A percentile compares a stretch with the other conserved stretches of the same genome.
Evolutionary conservation across 2,329 filamentous ascomycete species (phyloP).

Genomic region (Zelopaecilomyces penicillatus): DNA sequence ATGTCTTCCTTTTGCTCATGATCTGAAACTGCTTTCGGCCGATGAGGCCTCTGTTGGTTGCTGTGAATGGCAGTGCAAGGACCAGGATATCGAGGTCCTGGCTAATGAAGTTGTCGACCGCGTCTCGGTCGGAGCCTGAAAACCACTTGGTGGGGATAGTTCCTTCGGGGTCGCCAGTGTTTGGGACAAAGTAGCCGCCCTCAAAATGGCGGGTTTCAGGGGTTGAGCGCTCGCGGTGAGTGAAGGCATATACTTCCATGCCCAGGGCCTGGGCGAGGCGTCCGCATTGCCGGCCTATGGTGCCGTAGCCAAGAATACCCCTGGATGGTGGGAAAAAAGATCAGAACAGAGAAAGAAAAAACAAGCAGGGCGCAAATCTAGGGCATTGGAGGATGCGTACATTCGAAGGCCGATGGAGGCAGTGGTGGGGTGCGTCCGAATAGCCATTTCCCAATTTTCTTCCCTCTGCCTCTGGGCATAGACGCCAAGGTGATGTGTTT

Average conservation of each 20-base stretch:
- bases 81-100: constrained; percentile 36
- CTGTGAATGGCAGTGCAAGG: constrained; percentile 33
- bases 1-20: constrained; percentile 35
- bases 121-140: constrained; percentile 23
- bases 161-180: constrained; percentile 43
- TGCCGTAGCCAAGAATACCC: constrained; percentile 36
- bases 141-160: constrained; percentile 34
- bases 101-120: constrained; percentile 33
- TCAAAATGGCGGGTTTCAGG: constrained; percentile 46
- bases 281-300: constrained; percentile 35
- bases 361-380: too few relatives aligned
- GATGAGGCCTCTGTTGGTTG: constrained; percentile 31
- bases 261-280: constrained; percentile 50
- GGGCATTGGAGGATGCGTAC: constrained; percentile 13
- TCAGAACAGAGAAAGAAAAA: neutral
- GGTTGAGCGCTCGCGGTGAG: constrained; percentile 49
- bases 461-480: constrained; percentile 22
- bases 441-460: constrained; percentile 18
- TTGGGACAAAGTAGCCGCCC: constrained; percentile 54
- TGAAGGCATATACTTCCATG: constrained; percentile 62
- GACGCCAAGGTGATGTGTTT: constrained; percentile 22
- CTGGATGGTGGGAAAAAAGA: constrained; percentile 8
- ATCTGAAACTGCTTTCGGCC: constrained; percentile 34
- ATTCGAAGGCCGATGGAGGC: constrained; percentile 28
- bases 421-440: constrained; percentile 10